Base-by-base conservation (phyloP, 2,329 filamentous ascomycete genomes). In the Xylaria sp. region DNA sequence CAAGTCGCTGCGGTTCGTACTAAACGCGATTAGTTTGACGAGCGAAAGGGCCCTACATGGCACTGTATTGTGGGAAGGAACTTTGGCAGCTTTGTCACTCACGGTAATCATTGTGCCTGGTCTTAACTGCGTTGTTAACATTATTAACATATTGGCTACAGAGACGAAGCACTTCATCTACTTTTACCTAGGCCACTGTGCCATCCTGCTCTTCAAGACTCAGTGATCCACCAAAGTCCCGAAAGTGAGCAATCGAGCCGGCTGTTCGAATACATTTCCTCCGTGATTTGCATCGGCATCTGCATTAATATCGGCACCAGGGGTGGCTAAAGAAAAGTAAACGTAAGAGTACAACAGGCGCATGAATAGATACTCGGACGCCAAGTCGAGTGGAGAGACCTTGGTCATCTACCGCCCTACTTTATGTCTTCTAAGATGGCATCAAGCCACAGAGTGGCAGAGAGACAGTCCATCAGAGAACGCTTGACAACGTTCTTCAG, bases 121-220 rank as follows among this genome's bases (percentile, higher is more conserved):
- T 17, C 45, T 25, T 5, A 11, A 10, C 15, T 60, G 29, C 11
- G 20, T 5, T n/a, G 59, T 49, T 47, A 55, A 61, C 44, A 72
- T n/a, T 65, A 39, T 54, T 64, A 55, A 69, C 73, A 36, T 53
- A 29, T 11, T 20, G 2, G 9, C 15, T 47, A 42, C 83, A 97
- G 96, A 98, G 82, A 98, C 96, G 31, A 98, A 98, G 84, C 96
- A 99, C 82, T 99, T 99, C 85, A 97, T 99, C 80, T 99, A 99
- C 85, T 99, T 99, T 85, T 99, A 99, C 84, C 91, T 99, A 67
- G 96, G 96, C 61, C 96, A 98, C 86, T 97, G 94, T 81, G 96
- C 96, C 67, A 98, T 99, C 78, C 87, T 99, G 63, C 90, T 99
- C 60, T 99, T 98, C 89, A 99, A 99, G 87, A 99, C 96, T 45